These are phyloP conservation scores for Bretschneidera sinensis DNA, from an alignment of 345 rosid genomes.

Conservation along the genomic window DNA sequence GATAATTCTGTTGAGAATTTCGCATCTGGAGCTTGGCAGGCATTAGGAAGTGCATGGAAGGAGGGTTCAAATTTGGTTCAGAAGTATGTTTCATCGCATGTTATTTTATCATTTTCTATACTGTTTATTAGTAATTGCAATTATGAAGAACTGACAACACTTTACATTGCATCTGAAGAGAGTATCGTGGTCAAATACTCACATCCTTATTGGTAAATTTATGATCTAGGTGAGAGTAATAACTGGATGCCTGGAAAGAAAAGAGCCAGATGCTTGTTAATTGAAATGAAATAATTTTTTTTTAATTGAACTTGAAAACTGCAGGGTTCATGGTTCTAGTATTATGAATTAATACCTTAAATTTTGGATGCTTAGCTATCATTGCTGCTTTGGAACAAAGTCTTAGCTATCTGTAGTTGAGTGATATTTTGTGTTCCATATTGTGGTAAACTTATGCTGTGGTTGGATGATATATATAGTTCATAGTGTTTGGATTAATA, in stretches of 20 bases:
- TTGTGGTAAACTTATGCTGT: neutral
- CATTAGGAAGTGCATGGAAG: constrained; percentile 75
- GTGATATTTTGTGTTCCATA: neutral
- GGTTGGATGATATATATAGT: no score
- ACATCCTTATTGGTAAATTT: constrained; percentile 1
- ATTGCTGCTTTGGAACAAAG: no score
- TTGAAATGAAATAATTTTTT: no score
- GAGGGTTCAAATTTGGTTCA: constrained; percentile 75
- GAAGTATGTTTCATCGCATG: constrained; percentile 47
- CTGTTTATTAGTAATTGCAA: neutral
- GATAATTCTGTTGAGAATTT: constrained; percentile 90
- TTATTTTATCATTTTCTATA: constrained; percentile 2
- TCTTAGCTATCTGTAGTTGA: no score
- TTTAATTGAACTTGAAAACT: neutral
- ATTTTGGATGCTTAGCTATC: no score
- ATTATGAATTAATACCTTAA: no score
- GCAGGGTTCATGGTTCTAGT: neutral
- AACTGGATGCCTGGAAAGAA: constrained; percentile 5
- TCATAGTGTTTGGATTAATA: no score
- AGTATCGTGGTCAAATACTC: constrained; percentile 5
- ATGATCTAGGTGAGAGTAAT: constrained; percentile 10
- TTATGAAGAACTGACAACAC: neutral
- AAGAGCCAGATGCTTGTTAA: constrained; percentile 3
- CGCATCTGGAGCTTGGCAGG: constrained; percentile 96
- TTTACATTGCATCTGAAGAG: neutral